A percentile compares a stretch with the other conserved stretches of the same genome.
Evolutionary conservation across 176 grass and related monocot genomes (phyloP).

Genomic region (Aechmea fasciata): DNA sequence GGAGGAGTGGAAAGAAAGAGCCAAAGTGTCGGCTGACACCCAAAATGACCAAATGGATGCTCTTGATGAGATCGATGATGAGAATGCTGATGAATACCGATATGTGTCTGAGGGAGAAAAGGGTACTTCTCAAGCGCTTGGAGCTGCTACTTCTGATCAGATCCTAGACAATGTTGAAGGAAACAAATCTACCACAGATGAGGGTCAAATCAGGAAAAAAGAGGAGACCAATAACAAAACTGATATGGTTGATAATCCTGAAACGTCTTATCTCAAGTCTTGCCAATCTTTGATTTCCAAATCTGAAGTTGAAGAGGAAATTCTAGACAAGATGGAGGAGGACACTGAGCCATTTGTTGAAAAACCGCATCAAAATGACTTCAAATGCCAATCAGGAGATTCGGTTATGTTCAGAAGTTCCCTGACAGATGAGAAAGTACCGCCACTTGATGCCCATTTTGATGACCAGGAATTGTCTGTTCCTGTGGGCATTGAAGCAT

Average conservation of each 20-base stretch:
- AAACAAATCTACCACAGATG: conserved; percentile 40
- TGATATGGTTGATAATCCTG: conserved; percentile 36
- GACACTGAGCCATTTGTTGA: conserved; percentile 26
- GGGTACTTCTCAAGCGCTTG: conserved; percentile 80
- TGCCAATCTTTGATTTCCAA: conserved; percentile 42
- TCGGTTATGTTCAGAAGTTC: conserved; percentile 53
- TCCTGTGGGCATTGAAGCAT: conserved; percentile 37
- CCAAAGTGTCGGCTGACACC: conserved; percentile 63
- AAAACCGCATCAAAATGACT: conserved; percentile 28
- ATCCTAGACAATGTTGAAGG: conserved; percentile 35
- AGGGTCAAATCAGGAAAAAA: conserved; percentile 32
- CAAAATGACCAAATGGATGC: conserved; percentile 49
- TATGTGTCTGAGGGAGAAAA: conserved; percentile 77
- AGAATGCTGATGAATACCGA: conserved; percentile 57
- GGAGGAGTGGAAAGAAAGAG: conserved; percentile 91
- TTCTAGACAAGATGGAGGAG: conserved; percentile 27
- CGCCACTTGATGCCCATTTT: conserved; percentile 19
- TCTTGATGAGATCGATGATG: conserved; percentile 47
- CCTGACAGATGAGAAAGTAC: conserved; percentile 34
- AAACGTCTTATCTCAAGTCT: conserved; percentile 41
- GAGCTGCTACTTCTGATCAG: conserved; percentile 75
- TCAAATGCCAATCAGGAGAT: conserved; percentile 28
- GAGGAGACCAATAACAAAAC: conserved; percentile 32
- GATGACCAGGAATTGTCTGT: conserved; percentile 25
- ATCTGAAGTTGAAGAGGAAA: conserved; percentile 35